Base-by-base conservation (phyloP, 2,329 filamentous ascomycete species). In the Keithomyces neogunnii region DNA sequence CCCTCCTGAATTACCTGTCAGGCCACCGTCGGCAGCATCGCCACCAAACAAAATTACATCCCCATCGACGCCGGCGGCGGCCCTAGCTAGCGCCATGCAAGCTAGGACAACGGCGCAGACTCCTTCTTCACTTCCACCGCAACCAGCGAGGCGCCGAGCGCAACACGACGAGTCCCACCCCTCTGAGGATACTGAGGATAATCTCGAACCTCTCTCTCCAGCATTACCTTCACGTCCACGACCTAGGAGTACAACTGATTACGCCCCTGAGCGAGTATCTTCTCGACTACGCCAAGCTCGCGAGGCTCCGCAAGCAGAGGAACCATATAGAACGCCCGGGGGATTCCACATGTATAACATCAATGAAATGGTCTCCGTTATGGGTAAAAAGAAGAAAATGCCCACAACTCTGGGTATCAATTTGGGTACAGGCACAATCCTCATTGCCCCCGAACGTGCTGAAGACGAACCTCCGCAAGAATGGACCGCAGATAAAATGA, bases 331-430 rank as follows among this genome's bases (percentile, higher is more conserved):
- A 32, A 84, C 85, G 2, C 88, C 88, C 4, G 88, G 88, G 19
- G 89, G 88, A 2, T 97, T 91, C 64, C 91, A 95, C 63, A 77
- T 97, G 67, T 97, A 96, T 71, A 96, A 96, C 61, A 91, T 97
- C 61, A 95, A 91, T 65, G 92, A 97, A 70, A 96, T 96, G 87
- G 82, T 96, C 4, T 92, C 90, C n/a, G 83, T 93, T 44, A 91
- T 96, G 82, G 92, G 92, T 51, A 96, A 95, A 73, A 86, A 88
- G 62, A 96, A 96, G 75, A 97, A 97, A 73, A 93, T 96, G 88
- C 90, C 92, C 1, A 96, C 90, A n/a, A 96, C 89, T 0, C 70
- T 97, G 38, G 92, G 92, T n/a, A 86, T 97, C 63, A 96, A 97
- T 64, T 76, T 93, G 51, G 84, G 86, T 46, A 95, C 89, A 13